Evolutionary conservation across 306 rosid species (phyloP).

Genomic region (Vigna hirtella): DNA sequence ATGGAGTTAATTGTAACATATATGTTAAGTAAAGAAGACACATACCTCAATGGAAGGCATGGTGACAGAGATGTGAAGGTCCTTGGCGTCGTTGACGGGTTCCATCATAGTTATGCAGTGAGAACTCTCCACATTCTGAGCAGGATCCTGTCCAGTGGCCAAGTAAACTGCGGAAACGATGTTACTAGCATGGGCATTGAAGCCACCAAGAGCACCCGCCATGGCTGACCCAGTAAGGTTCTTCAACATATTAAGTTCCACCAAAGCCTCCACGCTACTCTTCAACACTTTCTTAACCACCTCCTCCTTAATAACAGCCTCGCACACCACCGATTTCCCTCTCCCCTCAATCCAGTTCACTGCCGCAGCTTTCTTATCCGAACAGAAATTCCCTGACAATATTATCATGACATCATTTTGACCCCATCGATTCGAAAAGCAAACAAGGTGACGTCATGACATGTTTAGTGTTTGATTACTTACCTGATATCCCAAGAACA

Average conservation of each 20-base stretch:
- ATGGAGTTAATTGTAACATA: too few species aligned
- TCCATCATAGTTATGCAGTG: slow-evolving; percentile 97
- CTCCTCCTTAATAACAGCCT: slow-evolving; percentile 76
- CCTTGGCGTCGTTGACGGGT: slow-evolving; percentile 74
- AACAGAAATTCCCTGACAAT: slow-evolving; percentile 71
- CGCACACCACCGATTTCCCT: slow-evolving; percentile 91
- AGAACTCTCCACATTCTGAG: slow-evolving; percentile 93
- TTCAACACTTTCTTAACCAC: slow-evolving; percentile 84
- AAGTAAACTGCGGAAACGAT: slow-evolving; percentile 80
- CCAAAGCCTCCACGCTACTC: slow-evolving; percentile 71
- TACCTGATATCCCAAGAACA: slow-evolving; percentile 85
- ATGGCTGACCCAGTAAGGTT: slow-evolving; percentile 88
- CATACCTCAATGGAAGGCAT: slow-evolving; percentile 92
- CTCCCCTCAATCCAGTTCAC: slow-evolving; percentile 98
- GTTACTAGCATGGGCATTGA: slow-evolving; percentile 95
- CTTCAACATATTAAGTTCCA: slow-evolving; percentile 94
- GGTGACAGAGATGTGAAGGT: slow-evolving; percentile 88
- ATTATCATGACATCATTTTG: not conserved
- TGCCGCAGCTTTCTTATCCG: slow-evolving; percentile 92
- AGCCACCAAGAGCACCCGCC: slow-evolving; percentile 97
- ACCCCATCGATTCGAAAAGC: not conserved
- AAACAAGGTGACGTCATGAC: not conserved
- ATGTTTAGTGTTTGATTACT: not conserved
- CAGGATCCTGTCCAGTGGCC: slow-evolving; percentile 98
- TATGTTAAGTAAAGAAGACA: not conserved